Percentiles rank a stretch among this genome's conserved stretches.
These are phyloP conservation scores for Lentinula guzmanii DNA, from an alignment of 768 basidiomycete species.

Conservation along the genomic window DNA sequence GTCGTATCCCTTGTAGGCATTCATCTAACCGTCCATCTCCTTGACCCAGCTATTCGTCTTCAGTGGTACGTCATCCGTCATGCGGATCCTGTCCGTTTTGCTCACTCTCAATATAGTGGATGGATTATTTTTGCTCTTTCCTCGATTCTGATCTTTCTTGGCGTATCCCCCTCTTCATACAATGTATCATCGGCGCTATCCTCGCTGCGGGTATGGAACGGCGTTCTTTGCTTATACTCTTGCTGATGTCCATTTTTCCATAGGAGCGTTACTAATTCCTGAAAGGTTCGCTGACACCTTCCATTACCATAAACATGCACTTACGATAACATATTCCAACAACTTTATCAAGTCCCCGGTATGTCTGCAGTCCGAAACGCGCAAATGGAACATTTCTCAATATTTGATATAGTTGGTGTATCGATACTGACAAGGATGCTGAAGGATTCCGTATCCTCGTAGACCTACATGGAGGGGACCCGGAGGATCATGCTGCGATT, in stretches of 20 bases:
- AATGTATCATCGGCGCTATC: constrained; percentile 59
- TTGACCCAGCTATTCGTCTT: not conserved
- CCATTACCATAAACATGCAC: not conserved
- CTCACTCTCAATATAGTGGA: constrained; percentile 56
- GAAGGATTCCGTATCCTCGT: constrained; percentile 85
- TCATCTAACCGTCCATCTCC: not conserved
- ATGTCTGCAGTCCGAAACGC: not conserved
- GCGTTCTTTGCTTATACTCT: not conserved
- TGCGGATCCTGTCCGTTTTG: constrained; percentile 31
- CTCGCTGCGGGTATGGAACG: constrained; percentile 41
- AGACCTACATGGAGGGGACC: constrained; percentile 82
- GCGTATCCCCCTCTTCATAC: constrained; percentile 63
- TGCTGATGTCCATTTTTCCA: not conserved
- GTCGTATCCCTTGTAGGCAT: not conserved
- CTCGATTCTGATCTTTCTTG: constrained; percentile 60
- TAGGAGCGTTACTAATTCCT: constrained; percentile 49
- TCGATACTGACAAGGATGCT: constrained; percentile 78
- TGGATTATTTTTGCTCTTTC: constrained; percentile 75
- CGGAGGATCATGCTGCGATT: constrained; percentile 57
- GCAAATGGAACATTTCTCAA: too few relatives aligned
- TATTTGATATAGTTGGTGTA: constrained; percentile 61
- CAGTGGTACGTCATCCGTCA: constrained; percentile 68
- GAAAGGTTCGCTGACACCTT: constrained; percentile 29
- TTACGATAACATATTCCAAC: not conserved
- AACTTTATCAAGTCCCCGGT: constrained; percentile 39